These are phyloP conservation scores for Fraxinus greggii DNA, from an alignment of 305 asterid species.

Conservation along the genomic window DNA sequence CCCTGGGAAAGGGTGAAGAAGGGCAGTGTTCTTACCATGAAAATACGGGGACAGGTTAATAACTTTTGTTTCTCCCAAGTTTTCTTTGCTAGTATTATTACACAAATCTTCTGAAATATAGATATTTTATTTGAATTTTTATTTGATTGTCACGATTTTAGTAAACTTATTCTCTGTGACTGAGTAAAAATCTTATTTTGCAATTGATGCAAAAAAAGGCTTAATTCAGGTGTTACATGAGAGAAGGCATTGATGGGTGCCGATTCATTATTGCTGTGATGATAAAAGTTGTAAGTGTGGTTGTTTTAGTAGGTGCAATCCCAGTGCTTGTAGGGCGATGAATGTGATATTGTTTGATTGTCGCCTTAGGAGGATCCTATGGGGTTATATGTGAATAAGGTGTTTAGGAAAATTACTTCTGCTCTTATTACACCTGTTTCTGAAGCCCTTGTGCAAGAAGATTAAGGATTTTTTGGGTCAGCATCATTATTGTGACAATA, in stretches of 20 bases:
- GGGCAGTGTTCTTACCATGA: conserved; percentile 84
- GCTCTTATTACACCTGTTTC: neutral
- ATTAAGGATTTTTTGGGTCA: neutral
- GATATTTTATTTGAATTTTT: neutral
- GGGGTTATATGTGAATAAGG: neutral
- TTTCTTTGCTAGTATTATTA: neutral
- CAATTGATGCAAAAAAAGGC: neutral
- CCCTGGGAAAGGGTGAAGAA: conserved; percentile 96
- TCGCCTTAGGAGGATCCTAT: neutral
- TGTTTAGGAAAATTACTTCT: neutral
- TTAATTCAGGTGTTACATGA: neutral
- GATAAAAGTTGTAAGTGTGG: neutral
- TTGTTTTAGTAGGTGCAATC: neutral
- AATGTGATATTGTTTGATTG: neutral
- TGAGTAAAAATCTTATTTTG: neutral
- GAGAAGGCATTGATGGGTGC: neutral
- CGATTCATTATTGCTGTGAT: neutral
- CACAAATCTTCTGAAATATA: neutral
- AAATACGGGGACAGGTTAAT: conserved; percentile 81
- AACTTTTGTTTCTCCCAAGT: neutral
- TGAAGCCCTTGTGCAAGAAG: neutral
- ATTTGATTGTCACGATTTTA: neutral
- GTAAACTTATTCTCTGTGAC: neutral
- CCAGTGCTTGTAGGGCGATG: neutral
- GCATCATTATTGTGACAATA: neutral